A percentile compares a stretch with the other conserved stretches of the same genome.
Evolutionary conservation across 2,329 filamentous ascomycete species (phyloP).

Genomic region (Fusarium coffeatum): DNA sequence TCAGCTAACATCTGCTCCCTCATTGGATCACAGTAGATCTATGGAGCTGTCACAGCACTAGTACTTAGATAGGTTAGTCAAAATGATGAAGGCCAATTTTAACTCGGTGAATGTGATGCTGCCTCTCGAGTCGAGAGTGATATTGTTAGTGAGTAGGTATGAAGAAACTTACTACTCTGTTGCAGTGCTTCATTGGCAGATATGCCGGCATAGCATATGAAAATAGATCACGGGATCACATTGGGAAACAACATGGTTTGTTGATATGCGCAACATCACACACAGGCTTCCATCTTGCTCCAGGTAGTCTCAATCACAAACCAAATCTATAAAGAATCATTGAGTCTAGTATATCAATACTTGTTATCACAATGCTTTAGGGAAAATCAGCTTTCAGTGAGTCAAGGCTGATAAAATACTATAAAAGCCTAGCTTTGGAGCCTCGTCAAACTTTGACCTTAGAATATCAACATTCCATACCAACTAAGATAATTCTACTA

Average conservation of each 20-base stretch:
- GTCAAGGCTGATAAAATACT: neutral
- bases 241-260: no score
- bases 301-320: no score
- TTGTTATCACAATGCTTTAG: no score
- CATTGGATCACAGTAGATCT: fast-evolving
- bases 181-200: no score
- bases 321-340: no score
- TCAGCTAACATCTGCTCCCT: fast-evolving
- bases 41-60: neutral
- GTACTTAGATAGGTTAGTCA: neutral
- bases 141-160: neutral
- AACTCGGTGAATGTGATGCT: neutral
- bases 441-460: no score
- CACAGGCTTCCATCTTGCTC: no score
- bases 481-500: neutral
- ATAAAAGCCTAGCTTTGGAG: neutral
- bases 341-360: no score
- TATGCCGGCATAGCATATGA: no score
- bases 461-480: neutral
- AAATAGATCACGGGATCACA: no score
- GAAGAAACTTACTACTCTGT: neutral
- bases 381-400: neutral
- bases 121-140: neutral
- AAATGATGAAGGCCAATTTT: neutral
- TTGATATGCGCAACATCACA: no score